Evolutionary conservation across 164 flowering plant genomes (phyloP), one percentile per base, ranked within the genome.

Genomic region (Hamamelis virginiana): DNA sequence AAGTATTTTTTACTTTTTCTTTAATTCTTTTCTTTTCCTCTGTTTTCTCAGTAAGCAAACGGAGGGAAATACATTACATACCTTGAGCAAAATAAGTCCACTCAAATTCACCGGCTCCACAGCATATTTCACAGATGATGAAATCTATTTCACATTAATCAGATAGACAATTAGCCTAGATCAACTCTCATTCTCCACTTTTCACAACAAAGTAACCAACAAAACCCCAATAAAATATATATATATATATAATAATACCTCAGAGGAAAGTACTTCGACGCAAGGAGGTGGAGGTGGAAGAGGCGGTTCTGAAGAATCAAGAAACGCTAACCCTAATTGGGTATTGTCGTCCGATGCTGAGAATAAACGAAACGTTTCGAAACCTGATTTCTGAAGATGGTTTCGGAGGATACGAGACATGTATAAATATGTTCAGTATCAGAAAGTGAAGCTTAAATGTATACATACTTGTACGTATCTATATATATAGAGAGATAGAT

Each of bases 281-380:
- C 81, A 86, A 70, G 92, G 92, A 69, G 98, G 97, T 8, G 87
- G 90, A 62, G 92, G 90, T 1, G 85, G 86, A 21, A 73, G 83
- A 38, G 87, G 74, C 28, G 77, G 56, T 63, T 84, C 84, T 4
- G 76, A 56, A 25, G 77, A 76, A 48, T 82, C 88, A 9, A 82
- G 65, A 73, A 89, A 79, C 50, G 87, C 85, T 28, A 80, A 84
- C 0, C 79, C 82, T 18, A 69, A 60, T 4, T 50, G 65, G 44
- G 14, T 23, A 22, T 28, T 71, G 12, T 69, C 76, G n/a, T 74
- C 79, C 19, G 73, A 65, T 16, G 81, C 65, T 10, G 81, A 75
- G 68, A 83, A 80, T 12, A 81, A n/a, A 12, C 59, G 74, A 65
- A 77, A 81, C n/a, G 75, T 66, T 26, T 41, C 67, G 26, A 28